A percentile compares a stretch with the other conserved stretches of the same genome.
Evolutionary conservation across 257 asterid species (phyloP).

Genomic region (Prunella vulgaris): DNA sequence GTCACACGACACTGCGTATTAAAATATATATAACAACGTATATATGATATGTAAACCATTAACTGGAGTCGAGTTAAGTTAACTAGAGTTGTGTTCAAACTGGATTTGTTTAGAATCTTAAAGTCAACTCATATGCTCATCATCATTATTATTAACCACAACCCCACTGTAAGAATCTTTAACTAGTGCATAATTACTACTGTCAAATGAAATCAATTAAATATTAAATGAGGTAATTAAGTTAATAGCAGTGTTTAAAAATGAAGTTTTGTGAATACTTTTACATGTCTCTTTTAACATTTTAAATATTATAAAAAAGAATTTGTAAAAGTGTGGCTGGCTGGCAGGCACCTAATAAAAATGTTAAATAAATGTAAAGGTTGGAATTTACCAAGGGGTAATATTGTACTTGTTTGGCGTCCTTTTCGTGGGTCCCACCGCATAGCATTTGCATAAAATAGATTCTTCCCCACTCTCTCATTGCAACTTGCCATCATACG

Average conservation of each 20-base stretch:
- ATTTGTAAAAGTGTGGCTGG: no score
- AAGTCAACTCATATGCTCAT: slow-evolving; percentile 10
- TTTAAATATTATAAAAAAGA: no score
- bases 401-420: neutral
- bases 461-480: slow-evolving; percentile 28
- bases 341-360: no score
- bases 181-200: no score
- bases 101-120: slow-evolving; percentile 17
- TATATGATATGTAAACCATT: neutral
- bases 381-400: neutral
- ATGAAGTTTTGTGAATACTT: no score
- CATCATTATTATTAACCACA: neutral
- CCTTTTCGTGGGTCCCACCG: slow-evolving; percentile 22
- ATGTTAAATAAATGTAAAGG: no score
- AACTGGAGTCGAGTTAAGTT: neutral
- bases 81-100: neutral
- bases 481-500: slow-evolving; percentile 25
- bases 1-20: neutral
- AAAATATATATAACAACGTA: neutral
- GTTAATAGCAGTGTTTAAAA: no score
- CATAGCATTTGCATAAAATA: slow-evolving; percentile 26
- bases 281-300: no score
- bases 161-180: neutral
- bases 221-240: no score
- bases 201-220: no score